These are phyloP conservation scores for Chytriomyces confervae DNA, from an alignment of 192 early-diverging fungal species.

Conservation along the genomic window DNA sequence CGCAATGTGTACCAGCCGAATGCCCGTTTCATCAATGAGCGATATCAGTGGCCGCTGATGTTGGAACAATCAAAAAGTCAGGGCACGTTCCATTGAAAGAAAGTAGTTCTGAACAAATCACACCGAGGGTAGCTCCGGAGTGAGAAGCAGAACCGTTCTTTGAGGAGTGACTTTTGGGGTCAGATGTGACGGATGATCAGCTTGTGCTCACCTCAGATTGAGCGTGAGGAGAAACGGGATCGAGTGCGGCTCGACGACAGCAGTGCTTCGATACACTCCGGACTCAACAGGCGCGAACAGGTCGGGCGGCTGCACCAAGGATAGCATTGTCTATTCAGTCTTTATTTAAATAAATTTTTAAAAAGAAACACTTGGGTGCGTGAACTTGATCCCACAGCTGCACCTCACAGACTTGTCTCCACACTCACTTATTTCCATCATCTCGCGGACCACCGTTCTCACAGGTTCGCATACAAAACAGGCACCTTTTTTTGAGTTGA, in stretches of 20 bases:
- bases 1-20: background rate
- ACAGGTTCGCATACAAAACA: too few species aligned
- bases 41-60: constrained; percentile 3
- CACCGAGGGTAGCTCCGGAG: constrained; percentile 62
- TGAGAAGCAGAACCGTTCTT: constrained; percentile 74
- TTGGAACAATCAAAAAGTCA: background rate
- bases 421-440: too few species aligned
- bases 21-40: constrained; percentile 6
- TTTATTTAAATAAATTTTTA: too few species aligned
- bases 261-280: constrained; percentile 84
- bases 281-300: constrained; percentile 89
- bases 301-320: constrained; percentile 51
- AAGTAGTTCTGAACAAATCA: constrained; percentile 5
- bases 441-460: too few species aligned
- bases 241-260: constrained; percentile 67
- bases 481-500: too few species aligned
- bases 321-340: too few species aligned
- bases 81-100: background rate
- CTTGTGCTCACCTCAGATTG: constrained; percentile 59
- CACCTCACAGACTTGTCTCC: too few species aligned
- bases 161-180: too few species aligned
- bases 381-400: too few species aligned
- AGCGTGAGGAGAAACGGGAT: constrained; percentile 84
- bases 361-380: too few species aligned
- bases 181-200: too few species aligned